A percentile compares a stretch with the other conserved stretches of the same genome.
Conservation (phyloP, 2,329 filamentous ascomycete genomes). For the Nothomitra cinnamomea region DNA sequence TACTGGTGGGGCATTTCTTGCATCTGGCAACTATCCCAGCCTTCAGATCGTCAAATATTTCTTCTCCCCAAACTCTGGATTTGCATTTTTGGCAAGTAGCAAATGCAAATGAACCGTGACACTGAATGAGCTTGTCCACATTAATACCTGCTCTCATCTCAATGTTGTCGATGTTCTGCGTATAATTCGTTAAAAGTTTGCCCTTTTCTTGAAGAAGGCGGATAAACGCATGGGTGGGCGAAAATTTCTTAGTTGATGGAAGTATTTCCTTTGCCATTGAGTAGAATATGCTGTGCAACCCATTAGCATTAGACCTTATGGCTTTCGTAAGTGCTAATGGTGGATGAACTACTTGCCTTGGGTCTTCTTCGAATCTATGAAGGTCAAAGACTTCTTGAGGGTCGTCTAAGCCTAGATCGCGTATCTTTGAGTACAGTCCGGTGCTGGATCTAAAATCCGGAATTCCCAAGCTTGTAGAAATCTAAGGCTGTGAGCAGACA, state of each 20-base stretch:
- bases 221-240: constrained; percentile 90
- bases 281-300: constrained; percentile 53
- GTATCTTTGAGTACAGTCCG: constrained; percentile 75
- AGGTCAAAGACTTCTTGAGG: constrained; percentile 96
- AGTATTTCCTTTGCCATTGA: constrained; percentile 80
- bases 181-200: constrained; percentile 92
- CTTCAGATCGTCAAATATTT: constrained; percentile 64
- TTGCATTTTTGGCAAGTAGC: constrained; percentile 76
- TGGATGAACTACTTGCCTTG: constrained; percentile 25
- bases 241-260: constrained; percentile 61
- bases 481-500: constrained; percentile 25
- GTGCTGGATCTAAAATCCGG: constrained; percentile 92
- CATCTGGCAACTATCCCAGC: constrained; percentile 64
- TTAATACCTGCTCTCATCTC: constrained; percentile 73
- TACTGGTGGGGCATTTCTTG: constrained; percentile 43
- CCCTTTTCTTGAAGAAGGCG: constrained; percentile 69
- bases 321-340: not conserved
- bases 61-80: constrained; percentile 54
- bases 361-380: constrained; percentile 67
- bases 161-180: constrained; percentile 96
- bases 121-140: constrained; percentile 75
- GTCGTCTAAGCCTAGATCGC: constrained; percentile 59
- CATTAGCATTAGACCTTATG: not conserved
- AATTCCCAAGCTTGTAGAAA: constrained; percentile 90
- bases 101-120: constrained; percentile 88